Conservation (phyloP, 2,329 filamentous ascomycete species). For the Pseudohalonectria lignicola region DNA sequence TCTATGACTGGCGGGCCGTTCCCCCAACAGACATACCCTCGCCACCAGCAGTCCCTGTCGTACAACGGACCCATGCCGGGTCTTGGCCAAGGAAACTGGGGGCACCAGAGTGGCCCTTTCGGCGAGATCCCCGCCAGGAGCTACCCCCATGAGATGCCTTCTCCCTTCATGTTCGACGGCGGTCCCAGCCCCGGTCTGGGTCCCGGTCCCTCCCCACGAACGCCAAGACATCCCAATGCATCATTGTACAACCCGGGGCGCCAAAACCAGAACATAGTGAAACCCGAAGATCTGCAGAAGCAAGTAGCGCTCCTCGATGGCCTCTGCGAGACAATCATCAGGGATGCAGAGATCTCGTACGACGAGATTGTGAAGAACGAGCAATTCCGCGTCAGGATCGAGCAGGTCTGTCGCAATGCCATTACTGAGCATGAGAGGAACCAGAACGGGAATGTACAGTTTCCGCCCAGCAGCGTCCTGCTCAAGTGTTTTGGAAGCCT, state of each 20-base stretch:
- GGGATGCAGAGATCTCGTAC: conserved; percentile 49
- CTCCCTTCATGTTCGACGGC: too few species aligned
- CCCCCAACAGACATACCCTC: too few species aligned
- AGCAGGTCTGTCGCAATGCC: conserved; percentile 50
- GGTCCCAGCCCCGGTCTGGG: too few species aligned
- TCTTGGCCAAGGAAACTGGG: conserved; percentile 15
- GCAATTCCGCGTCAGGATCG: conserved; percentile 52
- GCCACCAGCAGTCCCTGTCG: conserved; percentile 19
- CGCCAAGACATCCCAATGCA: not conserved
- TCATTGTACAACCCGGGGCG: conserved; percentile 2
- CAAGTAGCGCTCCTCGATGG: conserved; percentile 38
- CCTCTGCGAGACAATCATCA: conserved; percentile 37
- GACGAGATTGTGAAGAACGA: conserved; percentile 62
- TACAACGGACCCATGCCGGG: conserved; percentile 16
- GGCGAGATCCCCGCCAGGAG: too few species aligned
- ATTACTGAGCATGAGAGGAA: conserved; percentile 40
- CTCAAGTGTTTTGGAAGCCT: conserved; percentile 75
- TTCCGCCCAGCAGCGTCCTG: conserved; percentile 46
- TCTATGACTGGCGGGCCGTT: too few species aligned
- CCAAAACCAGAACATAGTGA: not conserved
- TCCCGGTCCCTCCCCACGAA: conserved; percentile 7
- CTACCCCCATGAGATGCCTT: too few species aligned
- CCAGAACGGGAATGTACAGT: conserved; percentile 26
- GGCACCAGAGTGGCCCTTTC: too few species aligned
- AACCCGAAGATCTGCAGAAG: conserved; percentile 32